phyloP scores from a whole-genome alignment of 208 protist species.

The Tetramitus jugosus region DNA sequence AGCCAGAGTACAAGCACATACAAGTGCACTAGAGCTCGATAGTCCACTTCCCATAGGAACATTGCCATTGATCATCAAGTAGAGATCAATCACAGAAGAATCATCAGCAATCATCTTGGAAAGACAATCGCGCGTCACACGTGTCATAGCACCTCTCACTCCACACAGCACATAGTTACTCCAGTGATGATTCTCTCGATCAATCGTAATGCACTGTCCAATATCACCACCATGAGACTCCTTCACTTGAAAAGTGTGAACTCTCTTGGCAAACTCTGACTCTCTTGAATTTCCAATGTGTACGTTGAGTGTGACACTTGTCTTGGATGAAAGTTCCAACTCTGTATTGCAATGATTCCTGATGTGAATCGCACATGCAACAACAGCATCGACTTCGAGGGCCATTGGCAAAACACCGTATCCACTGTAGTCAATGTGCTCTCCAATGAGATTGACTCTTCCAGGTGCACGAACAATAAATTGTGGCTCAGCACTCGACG shows the following conservation, averaged over 20 bases:
- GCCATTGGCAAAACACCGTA: constrained; percentile 58
- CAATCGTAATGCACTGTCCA: no score
- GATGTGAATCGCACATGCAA: constrained; percentile 6
- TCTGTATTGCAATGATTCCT: constrained; percentile 19
- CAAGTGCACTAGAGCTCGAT: constrained; percentile 66
- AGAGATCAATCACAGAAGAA: neutral
- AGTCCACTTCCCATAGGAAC: constrained; percentile 69
- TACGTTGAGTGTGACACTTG: no score
- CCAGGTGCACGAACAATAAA: constrained; percentile 48
- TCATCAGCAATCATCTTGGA: neutral
- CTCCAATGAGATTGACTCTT: constrained; percentile 74
- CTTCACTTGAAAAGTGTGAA: no score
- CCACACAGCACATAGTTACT: neutral
- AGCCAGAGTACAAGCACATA: constrained; percentile 22
- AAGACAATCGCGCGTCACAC: neutral
- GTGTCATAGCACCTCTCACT: neutral
- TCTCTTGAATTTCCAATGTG: neutral
- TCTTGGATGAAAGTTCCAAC: no score
- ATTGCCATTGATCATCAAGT: constrained; percentile 31
- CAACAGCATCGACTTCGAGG: constrained; percentile 28
- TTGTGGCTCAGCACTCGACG: neutral
- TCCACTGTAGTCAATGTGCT: constrained; percentile 76
- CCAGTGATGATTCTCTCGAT: neutral
- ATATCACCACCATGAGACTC: no score
- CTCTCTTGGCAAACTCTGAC: neutral